A percentile compares a stretch with the other conserved stretches of the same genome.
These are phyloP conservation scores for Pythium volutum DNA, from an alignment of 352 stramenopile genomes.

Conservation along the genomic window DNA sequence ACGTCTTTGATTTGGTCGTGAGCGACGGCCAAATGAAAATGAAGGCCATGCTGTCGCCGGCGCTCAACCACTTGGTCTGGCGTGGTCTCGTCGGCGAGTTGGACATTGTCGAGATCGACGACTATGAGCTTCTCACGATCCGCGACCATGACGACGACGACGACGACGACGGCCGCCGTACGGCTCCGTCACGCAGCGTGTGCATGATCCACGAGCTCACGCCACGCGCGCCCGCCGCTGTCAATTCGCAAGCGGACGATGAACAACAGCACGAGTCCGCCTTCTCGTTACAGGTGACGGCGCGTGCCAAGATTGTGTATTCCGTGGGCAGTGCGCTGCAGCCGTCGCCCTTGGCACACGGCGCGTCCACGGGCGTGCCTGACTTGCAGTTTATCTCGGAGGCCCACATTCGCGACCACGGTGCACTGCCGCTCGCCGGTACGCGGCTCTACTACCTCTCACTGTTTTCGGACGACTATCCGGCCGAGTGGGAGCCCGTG, in stretches of 20 bases:
- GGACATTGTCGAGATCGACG: conserved; percentile 33
- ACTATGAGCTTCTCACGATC: conserved; percentile 29
- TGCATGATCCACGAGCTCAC: conserved; percentile 26
- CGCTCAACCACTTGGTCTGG: conserved; percentile 43
- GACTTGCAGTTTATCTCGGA: conserved; percentile 41
- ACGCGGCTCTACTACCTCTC: conserved; percentile 56
- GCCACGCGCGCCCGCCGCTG: background rate
- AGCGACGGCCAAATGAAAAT: conserved; percentile 55
- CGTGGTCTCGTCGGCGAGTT: conserved; percentile 23
- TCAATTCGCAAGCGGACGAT: background rate
- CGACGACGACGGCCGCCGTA: background rate
- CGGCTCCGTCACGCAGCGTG: conserved; percentile 1
- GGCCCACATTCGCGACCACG: conserved; percentile 37
- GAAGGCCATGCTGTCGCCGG: conserved; percentile 43
- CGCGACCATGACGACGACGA: conserved; percentile 3
- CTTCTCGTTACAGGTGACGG: no score
- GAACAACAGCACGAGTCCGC: no score
- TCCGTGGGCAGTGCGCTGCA: conserved; percentile 10
- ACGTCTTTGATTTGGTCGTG: conserved; percentile 64
- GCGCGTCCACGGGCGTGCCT: background rate
- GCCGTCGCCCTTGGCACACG: background rate
- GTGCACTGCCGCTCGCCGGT: conserved; percentile 42
- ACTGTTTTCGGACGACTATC: conserved; percentile 49
- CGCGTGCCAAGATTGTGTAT: conserved; percentile 23
- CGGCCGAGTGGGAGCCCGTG: conserved; percentile 36